A percentile compares a stretch with the other conserved stretches of the same genome.
Conservation (phyloP, 1,139 yeast genomes). For the Debaryomyces nepalensis region DNA sequence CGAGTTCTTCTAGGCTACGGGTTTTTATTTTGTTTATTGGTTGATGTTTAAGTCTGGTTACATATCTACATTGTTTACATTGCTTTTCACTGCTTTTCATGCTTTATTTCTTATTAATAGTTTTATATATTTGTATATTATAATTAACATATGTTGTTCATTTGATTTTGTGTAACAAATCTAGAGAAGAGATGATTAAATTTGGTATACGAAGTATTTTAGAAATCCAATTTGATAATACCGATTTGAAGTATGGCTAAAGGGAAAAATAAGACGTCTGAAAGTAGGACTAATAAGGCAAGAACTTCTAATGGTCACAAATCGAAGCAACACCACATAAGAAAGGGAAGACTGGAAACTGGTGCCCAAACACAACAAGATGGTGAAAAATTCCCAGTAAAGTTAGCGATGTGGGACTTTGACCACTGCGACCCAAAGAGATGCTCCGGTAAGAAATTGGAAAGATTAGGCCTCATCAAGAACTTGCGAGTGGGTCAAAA, state of each 20-base stretch:
- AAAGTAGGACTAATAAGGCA: conserved; percentile 38
- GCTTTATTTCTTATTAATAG: conserved; percentile 11
- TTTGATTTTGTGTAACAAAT: conserved; percentile 7
- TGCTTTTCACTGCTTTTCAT: conserved; percentile 3
- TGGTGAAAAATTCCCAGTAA: conserved; percentile 58
- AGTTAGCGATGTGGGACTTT: conserved; percentile 92
- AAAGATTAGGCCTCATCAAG: conserved; percentile 81
- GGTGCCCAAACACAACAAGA: conserved; percentile 26
- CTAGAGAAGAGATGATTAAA: too few relatives aligned
- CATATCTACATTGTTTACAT: conserved; percentile 10
- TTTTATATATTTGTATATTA: conserved; percentile 11
- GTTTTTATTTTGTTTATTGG: conserved; percentile 10
- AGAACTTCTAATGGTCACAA: conserved; percentile 63
- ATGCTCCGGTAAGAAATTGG: conserved; percentile 94
- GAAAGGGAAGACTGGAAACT: conserved; percentile 54
- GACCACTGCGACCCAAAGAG: conserved; percentile 99
- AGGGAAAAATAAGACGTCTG: conserved; percentile 64
- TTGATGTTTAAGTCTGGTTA: conserved; percentile 9
- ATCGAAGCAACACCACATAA: conserved; percentile 56
- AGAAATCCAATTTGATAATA: too few relatives aligned
- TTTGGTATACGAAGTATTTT: too few relatives aligned
- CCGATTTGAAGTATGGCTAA: conserved; percentile 53
- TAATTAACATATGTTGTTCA: conserved; percentile 2
- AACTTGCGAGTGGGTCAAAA: conserved; percentile 87
- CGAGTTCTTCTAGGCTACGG: conserved; percentile 1